Conservation (phyloP, 352 stramenopile genomes). For the Elongisporangium undulatum region DNA sequence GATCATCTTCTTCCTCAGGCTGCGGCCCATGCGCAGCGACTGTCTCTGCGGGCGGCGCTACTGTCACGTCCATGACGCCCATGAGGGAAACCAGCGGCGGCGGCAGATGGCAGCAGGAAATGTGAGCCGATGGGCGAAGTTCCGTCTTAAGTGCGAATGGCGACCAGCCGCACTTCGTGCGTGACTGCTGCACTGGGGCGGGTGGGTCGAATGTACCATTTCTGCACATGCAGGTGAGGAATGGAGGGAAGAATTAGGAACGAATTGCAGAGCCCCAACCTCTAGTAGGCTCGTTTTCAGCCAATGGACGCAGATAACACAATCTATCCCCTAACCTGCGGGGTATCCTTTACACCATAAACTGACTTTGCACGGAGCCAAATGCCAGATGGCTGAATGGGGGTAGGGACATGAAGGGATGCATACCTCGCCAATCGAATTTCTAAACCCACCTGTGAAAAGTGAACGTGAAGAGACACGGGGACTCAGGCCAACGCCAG, state of each 20-base stretch:
- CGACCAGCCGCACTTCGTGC: not conserved
- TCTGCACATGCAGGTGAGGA: not conserved
- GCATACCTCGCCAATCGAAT: not conserved
- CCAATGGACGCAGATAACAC: not conserved
- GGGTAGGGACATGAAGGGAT: not conserved
- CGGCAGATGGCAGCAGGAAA: not conserved
- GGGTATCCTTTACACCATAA: not conserved
- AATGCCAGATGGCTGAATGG: not conserved
- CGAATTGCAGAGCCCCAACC: not conserved
- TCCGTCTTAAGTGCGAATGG: not conserved
- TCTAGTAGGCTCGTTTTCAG: not conserved
- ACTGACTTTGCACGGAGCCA: not conserved
- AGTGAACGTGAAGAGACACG: not conserved
- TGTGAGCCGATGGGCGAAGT: not conserved
- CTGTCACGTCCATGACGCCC: conserved; percentile 1
- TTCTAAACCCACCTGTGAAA: not conserved
- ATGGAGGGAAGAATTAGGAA: not conserved
- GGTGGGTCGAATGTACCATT: not conserved
- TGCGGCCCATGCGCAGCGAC: not conserved
- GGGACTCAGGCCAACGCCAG: not conserved
- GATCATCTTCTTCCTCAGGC: not conserved
- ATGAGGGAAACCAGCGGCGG: not conserved
- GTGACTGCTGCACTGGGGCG: not conserved
- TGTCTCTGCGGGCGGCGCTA: not conserved
- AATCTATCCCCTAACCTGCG: not conserved